phyloP scores from a whole-genome alignment of 768 basidiomycete species.

The Leccinum subtestaceum region DNA sequence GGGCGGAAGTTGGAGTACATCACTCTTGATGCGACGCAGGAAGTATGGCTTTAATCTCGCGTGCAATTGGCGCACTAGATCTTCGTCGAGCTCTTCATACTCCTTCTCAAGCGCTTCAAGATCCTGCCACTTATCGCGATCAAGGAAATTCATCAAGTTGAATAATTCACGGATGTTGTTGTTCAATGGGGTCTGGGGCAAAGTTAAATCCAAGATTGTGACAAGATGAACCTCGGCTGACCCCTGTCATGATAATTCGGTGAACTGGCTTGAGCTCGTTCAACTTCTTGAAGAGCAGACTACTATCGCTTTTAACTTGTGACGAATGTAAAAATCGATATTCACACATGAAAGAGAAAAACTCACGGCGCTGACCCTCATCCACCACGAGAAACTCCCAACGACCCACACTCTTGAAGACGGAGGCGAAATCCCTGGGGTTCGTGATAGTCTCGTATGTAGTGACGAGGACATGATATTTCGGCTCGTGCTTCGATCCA shows the following conservation, averaged over 20 bases:
- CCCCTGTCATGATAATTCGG: constrained; percentile 87
- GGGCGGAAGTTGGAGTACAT: constrained; percentile 87
- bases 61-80: constrained; percentile 78
- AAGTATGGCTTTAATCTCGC: constrained; percentile 82
- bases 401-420: constrained; percentile 80
- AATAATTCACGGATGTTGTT: constrained; percentile 97
- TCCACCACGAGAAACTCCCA: constrained; percentile 96
- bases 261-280: constrained; percentile 77
- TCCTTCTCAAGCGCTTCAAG: constrained; percentile 70
- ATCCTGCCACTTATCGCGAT: constrained; percentile 72
- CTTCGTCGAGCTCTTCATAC: constrained; percentile 76
- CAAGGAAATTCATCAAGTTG: constrained; percentile 96
- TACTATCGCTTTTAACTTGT: constrained; percentile 80
- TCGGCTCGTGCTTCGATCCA: constrained; percentile 47
- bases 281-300: constrained; percentile 76
- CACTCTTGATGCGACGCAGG: constrained; percentile 88
- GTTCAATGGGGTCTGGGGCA: constrained; percentile 79
- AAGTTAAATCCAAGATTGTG: not conserved
- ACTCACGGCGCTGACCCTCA: constrained; percentile 86
- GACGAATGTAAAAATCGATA: constrained; percentile 7
- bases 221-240: constrained; percentile 31
- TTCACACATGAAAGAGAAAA: not conserved
- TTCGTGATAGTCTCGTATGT: constrained; percentile 87
- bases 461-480: constrained; percentile 87
- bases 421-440: constrained; percentile 60